Percentiles rank a stretch among this genome's conserved stretches.
Evolutionary conservation across 1,284 basidiomycete species (phyloP).

Genomic region (Cryptococcus sp.): DNA sequence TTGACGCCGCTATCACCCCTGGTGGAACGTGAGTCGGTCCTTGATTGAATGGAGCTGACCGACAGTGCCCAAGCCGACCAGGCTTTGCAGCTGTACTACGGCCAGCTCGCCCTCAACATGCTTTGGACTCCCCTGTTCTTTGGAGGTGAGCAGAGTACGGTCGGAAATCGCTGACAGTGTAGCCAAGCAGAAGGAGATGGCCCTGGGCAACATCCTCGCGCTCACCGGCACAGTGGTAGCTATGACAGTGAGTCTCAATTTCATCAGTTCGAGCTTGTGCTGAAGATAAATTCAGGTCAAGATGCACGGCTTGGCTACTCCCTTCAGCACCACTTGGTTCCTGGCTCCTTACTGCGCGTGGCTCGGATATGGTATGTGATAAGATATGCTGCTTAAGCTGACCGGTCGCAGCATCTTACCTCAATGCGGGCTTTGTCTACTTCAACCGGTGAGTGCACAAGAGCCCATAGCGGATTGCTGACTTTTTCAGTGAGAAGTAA

Average conservation of each 20-base stretch:
- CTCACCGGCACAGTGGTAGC: constrained; percentile 65
- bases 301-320: constrained; percentile 58
- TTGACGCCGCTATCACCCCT: constrained; percentile 59
- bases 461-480: no score
- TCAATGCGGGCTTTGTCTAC: constrained; percentile 62
- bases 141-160: constrained; percentile 54
- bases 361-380: constrained; percentile 48
- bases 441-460: constrained; percentile 34
- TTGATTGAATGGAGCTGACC: constrained; percentile 2
- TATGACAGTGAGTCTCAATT: constrained; percentile 61
- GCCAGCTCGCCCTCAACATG: constrained; percentile 68
- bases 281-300: constrained; percentile 50
- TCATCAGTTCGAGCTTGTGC: neutral
- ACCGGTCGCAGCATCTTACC: constrained; percentile 58
- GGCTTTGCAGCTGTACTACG: constrained; percentile 69
- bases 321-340: constrained; percentile 61
- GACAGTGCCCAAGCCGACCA: constrained; percentile 58
- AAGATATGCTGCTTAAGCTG: constrained; percentile 6
- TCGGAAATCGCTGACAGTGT: neutral
- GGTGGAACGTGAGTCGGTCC: constrained; percentile 54
- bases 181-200: constrained; percentile 59
- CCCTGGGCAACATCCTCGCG: constrained; percentile 64
- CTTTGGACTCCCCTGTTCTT: constrained; percentile 76
- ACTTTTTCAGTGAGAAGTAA: no score
- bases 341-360: constrained; percentile 64